Percentiles rank a stretch among this genome's conserved stretches.
Conservation (phyloP, 1,284 basidiomycete genomes). For the Ganoderma multipileum region DNA sequence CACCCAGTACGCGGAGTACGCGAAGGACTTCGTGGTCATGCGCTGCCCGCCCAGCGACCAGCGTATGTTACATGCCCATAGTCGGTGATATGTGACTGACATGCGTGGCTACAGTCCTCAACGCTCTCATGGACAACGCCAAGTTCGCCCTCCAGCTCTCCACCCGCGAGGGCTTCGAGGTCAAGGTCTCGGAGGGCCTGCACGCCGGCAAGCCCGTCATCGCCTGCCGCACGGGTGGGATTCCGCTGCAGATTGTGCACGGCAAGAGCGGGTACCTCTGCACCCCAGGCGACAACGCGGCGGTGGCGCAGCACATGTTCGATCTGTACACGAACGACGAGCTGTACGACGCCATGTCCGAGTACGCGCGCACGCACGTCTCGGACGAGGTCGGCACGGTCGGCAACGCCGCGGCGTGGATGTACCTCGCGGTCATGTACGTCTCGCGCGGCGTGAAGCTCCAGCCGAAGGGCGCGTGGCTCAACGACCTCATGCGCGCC, state of each 20-base stretch:
- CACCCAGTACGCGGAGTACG: conserved; percentile 61
- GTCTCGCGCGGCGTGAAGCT: conserved; percentile 70
- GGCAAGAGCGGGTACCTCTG: conserved; percentile 86
- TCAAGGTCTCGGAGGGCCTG: conserved; percentile 90
- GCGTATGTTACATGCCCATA: conserved; percentile 51
- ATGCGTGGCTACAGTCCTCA: conserved; percentile 60
- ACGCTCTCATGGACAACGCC: conserved; percentile 78
- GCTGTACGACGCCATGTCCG: conserved; percentile 67
- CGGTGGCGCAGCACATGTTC: conserved; percentile 77
- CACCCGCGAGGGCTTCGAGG: conserved; percentile 89
- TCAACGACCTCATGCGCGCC: conserved; percentile 77
- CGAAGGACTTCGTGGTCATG: conserved; percentile 79
- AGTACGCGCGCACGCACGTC: conserved; percentile 60
- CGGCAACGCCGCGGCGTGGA: conserved; percentile 81
- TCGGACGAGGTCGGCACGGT: conserved; percentile 84
- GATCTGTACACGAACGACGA: conserved; percentile 77
- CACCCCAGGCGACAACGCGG: conserved; percentile 71
- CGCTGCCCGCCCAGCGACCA: conserved; percentile 82
- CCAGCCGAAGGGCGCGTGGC: conserved; percentile 79
- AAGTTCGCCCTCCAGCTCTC: conserved; percentile 81
- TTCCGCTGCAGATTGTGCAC: conserved; percentile 85
- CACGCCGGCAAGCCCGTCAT: conserved; percentile 86
- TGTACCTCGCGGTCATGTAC: conserved; percentile 84
- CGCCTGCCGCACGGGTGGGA: conserved; percentile 83
- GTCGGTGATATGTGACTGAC: neutral